Evolutionary conservation across 352 stramenopile species (phyloP), one percentile per base, ranked within the genome.

Genomic region (Blastocystis sp.): DNA sequence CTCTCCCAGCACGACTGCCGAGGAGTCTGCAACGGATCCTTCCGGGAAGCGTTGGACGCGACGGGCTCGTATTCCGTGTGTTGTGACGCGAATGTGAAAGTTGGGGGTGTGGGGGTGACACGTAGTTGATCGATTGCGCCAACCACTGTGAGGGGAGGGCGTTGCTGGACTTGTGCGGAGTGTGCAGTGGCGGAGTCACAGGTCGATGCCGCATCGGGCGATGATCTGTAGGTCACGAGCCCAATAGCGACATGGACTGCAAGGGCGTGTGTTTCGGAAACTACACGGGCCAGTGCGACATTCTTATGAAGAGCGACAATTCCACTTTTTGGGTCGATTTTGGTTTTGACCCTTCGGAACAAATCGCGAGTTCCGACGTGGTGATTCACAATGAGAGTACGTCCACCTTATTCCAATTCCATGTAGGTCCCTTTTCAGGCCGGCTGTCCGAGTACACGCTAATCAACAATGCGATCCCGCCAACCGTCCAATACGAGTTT

Each of bases 221-320:
- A 55, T 55, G 16, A 19, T 19, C 6, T 16, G 45, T 55, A 55
- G 45, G 16, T 19, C 63, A 74, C 45, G n/a, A 21, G 9, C 19
- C 31, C n/a, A 74, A 74, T 41, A 26, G 29, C 1, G 63, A 74
- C 0, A 74, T 74, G 63, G 63, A 74, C 45, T 74, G 63, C 63
- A 41, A 21, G 63, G 63, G 63, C n/a, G 31, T 74, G 19, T 74
- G 63, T 37, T 74, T 74, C 35, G 63, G 63, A 1, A 45, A 35
- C 39, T 74, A 45, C 39, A 74, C 63, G 19, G 63, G 35, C 29
- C 12, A 26, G 19, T 74, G 63, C 35, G 24, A 16, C 9, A 41
- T 74, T 4, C 26, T 50, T 13, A 33, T 74, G 19, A 6, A 4
- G 45, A 10, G 26, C 24, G 31, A 74, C 6, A 55, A 55, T 55